phyloP scores from a whole-genome alignment of 139 green algal species.

The Axilococcus clingmanii region DNA sequence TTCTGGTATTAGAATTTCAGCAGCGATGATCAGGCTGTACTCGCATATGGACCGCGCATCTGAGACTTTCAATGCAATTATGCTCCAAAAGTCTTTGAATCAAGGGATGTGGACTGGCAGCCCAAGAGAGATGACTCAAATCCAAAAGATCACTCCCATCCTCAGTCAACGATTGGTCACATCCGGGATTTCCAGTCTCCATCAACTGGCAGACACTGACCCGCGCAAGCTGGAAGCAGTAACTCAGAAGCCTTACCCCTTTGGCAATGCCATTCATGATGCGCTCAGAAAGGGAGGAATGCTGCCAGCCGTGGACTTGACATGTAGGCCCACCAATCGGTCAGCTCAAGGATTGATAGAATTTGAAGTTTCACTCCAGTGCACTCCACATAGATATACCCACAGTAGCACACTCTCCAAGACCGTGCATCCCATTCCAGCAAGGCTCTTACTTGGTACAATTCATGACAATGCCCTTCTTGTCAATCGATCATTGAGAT shows the following conservation, averaged over 20 bases:
- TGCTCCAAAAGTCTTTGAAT: slow-evolving; percentile 42
- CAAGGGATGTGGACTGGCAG: slow-evolving; percentile 49
- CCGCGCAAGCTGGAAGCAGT: slow-evolving; percentile 45
- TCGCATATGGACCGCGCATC: slow-evolving; percentile 7
- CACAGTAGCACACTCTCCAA: no score
- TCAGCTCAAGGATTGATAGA: slow-evolving; percentile 11
- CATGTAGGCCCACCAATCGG: slow-evolving; percentile 9
- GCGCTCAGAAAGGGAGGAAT: slow-evolving; percentile 24
- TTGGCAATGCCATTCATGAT: slow-evolving; percentile 40
- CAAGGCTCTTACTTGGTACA: slow-evolving; percentile 50
- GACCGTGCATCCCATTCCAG: slow-evolving; percentile 1
- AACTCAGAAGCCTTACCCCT: slow-evolving; percentile 52
- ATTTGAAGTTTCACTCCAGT: slow-evolving; percentile 12
- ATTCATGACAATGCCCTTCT: slow-evolving; percentile 54
- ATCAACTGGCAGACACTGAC: slow-evolving; percentile 32
- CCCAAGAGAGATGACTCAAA: slow-evolving; percentile 17
- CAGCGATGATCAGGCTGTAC: slow-evolving; percentile 17
- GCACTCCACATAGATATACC: no score
- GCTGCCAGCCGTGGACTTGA: slow-evolving; percentile 28
- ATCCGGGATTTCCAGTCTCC: slow-evolving; percentile 35
- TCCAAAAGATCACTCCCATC: slow-evolving; percentile 7
- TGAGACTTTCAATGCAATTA: slow-evolving; percentile 33
- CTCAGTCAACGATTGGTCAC: slow-evolving; percentile 36
- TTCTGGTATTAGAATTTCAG: not conserved
- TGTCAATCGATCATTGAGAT: slow-evolving; percentile 32